phyloP scores from a whole-genome alignment of 768 basidiomycete genomes.

The Leccinum longicurvipes region DNA sequence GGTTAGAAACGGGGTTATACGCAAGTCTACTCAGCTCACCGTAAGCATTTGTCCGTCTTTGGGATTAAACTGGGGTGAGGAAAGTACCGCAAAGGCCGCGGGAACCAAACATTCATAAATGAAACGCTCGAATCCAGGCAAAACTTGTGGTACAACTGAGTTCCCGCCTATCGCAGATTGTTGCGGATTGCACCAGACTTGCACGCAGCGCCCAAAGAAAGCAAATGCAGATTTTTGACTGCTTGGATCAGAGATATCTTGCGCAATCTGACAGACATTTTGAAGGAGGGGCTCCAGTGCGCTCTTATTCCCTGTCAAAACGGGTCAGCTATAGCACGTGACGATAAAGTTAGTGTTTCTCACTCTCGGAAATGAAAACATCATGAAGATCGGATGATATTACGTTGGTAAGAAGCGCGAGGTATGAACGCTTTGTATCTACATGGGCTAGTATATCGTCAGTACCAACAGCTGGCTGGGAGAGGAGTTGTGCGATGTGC shows the following conservation, averaged over 20 bases:
- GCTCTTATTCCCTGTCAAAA: constrained; percentile 54
- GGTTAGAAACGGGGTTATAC: background rate
- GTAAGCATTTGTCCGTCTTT: constrained; percentile 85
- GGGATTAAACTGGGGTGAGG: constrained; percentile 75
- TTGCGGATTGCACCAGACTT: constrained; percentile 62
- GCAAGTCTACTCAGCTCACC: constrained; percentile 44
- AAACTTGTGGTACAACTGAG: constrained; percentile 32
- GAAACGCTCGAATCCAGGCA: constrained; percentile 92
- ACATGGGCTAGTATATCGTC: constrained; percentile 78
- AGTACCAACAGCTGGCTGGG: constrained; percentile 80
- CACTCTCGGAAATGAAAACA: constrained; percentile 87
- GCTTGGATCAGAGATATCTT: constrained; percentile 69
- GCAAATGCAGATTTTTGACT: constrained; percentile 78
- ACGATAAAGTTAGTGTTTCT: constrained; percentile 25
- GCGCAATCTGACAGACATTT: constrained; percentile 67
- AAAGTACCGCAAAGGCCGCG: constrained; percentile 76
- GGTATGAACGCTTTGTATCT: constrained; percentile 87
- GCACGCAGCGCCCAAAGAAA: constrained; percentile 70
- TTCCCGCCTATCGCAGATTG: constrained; percentile 33
- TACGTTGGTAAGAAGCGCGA: constrained; percentile 75
- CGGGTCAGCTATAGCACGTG: background rate
- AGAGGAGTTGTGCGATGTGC: constrained; percentile 75
- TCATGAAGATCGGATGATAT: constrained; percentile 78
- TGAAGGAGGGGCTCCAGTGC: constrained; percentile 72
- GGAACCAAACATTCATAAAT: constrained; percentile 86